A percentile compares a stretch with the other conserved stretches of the same genome.
Evolutionary conservation across 2,329 filamentous ascomycete species (phyloP).

Genomic region (Hymenoscyphus infarciens): DNA sequence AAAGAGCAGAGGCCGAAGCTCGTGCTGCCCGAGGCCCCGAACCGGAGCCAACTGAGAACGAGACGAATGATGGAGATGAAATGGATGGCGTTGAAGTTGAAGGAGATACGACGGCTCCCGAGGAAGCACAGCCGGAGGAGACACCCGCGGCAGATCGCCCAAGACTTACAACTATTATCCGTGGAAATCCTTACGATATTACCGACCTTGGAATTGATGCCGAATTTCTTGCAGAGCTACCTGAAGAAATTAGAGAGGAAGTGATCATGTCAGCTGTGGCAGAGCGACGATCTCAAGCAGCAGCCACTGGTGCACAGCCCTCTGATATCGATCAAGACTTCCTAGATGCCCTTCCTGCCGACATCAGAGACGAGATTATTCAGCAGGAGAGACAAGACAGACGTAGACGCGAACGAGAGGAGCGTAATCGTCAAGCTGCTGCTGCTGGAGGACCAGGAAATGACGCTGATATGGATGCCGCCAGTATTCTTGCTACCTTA

Average conservation of each 20-base stretch:
- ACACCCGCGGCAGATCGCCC: conserved; percentile 48
- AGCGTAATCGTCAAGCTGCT: conserved; percentile 65
- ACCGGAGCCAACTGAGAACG: conserved; percentile 38
- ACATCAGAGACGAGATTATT: conserved; percentile 85
- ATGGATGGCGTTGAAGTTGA: conserved; percentile 76
- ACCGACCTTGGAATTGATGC: conserved; percentile 92
- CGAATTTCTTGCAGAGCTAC: conserved; percentile 94
- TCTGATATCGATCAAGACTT: conserved; percentile 91
- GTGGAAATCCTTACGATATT: conserved; percentile 86
- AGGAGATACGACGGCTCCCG: conserved; percentile 34
- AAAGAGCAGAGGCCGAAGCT: conserved; percentile 51
- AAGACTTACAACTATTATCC: conserved; percentile 77
- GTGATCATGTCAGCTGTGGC: conserved; percentile 90
- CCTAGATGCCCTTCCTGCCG: conserved; percentile 83
- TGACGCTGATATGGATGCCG: conserved; percentile 78
- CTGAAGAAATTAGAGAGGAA: conserved; percentile 92
- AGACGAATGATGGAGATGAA: conserved; percentile 27
- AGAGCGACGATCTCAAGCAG: conserved; percentile 74
- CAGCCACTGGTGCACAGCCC: conserved; percentile 66
- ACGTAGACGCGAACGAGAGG: conserved; percentile 61
- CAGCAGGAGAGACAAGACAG: conserved; percentile 88
- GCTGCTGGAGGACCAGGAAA: conserved; percentile 50
- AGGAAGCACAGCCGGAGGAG: conserved; percentile 36
- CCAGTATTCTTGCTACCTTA: conserved; percentile 87
- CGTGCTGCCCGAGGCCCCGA: conserved; percentile 47